Base-by-base conservation (phyloP, 129 eudicot genomes). In the Escallonia herrerae region DNA sequence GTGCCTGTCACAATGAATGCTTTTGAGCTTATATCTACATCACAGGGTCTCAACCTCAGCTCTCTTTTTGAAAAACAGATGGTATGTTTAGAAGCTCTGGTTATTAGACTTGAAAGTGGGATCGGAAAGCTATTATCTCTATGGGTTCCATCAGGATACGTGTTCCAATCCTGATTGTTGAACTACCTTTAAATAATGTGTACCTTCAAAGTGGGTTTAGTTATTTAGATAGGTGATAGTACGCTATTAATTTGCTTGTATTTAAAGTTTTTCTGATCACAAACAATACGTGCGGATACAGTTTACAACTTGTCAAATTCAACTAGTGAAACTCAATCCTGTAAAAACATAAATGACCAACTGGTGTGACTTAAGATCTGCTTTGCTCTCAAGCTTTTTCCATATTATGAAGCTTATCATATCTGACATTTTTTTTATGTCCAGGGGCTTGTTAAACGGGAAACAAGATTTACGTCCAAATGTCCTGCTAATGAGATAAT, bases 11-110 rank as follows among this genome's bases (percentile, higher is more conserved):
- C 96, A 12, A 86, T 94, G 99, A 94, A 94, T 63, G 99, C 99
- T 7, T 94, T 94, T 75, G 99, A 94, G 86, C 99, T 94, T 64
- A 94, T 94, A 40, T 94, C 99, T n/a, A 94, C 85, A 49, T 94
- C 99, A 33, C 99, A 94, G 82, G 99, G 97, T 63, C 94, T 94
- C 65, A 94, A 94, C 74, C 95, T 94, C 65, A 79, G 97, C 63
- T 74, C 90, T 51, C 95, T 93, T 39, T 94, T 94, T 69, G 97
- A 94, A 53, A 94, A 86, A 67, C 95, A 94, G 73, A 94, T 94
- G 99, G 99, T 94, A 73, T 53, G 66, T 40, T 59, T 40, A 48
- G 44, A 5, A 12, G 48, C 42, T 53, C 59, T 64, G 7, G 14
- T 47, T 50, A 5, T 62, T 62, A 33, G 9, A 44, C 15, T 62